Evolutionary conservation across 1,139 yeast species (phyloP).

Genomic region (Diutina sp.): DNA sequence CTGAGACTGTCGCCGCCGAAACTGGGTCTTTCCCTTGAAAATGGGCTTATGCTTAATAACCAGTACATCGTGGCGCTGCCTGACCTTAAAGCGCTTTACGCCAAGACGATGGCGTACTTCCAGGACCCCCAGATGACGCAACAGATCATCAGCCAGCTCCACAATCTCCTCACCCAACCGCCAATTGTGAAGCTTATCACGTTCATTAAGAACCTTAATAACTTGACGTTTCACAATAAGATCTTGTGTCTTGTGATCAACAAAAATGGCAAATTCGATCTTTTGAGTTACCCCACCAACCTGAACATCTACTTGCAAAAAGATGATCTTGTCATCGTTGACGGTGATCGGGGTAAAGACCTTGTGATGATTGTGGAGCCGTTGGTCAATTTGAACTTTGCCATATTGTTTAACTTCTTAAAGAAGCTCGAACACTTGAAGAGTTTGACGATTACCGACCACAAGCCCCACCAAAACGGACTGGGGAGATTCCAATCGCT

Average conservation of each 20-base stretch:
- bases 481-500: slow-evolving; percentile 7
- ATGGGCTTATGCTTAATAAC: slow-evolving; percentile 41
- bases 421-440: slow-evolving; percentile 70
- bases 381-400: slow-evolving; percentile 6
- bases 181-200: slow-evolving; percentile 21
- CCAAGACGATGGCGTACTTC: slow-evolving; percentile 34
- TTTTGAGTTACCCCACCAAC: slow-evolving; percentile 29
- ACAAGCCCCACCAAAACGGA: slow-evolving; percentile 6
- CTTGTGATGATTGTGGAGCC: slow-evolving; percentile 38
- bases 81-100: slow-evolving; percentile 29
- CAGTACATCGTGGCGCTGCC: slow-evolving; percentile 41
- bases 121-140: slow-evolving; percentile 21
- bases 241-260: slow-evolving; percentile 36
- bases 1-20: not conserved
- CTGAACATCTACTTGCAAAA: slow-evolving; percentile 39
- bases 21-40: slow-evolving; percentile 17
- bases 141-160: slow-evolving; percentile 24
- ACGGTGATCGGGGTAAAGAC: slow-evolving; percentile 40
- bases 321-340: slow-evolving; percentile 34
- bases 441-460: slow-evolving; percentile 42
- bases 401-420: slow-evolving; percentile 52
- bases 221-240: slow-evolving; percentile 29
- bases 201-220: slow-evolving; percentile 30
- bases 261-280: slow-evolving; percentile 46
- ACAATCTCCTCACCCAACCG: slow-evolving; percentile 17